phyloP scores from a whole-genome alignment of 208 protist species.

The Acanthamoeba healyi region DNA sequence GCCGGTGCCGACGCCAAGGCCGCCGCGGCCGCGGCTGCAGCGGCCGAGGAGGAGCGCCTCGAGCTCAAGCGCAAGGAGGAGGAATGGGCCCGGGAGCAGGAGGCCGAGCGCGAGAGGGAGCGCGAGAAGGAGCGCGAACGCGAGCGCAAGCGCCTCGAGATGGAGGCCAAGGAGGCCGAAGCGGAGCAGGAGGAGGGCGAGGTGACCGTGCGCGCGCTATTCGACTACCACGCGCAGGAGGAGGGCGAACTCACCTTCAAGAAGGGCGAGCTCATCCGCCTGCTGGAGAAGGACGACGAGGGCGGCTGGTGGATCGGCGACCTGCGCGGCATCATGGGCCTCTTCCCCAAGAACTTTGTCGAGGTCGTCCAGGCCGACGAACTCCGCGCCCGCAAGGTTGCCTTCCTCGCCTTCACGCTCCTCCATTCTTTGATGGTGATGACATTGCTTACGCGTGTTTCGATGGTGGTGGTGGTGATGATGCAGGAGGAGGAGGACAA shows the following conservation, averaged over 20 bases:
- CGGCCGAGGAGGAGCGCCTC: not conserved
- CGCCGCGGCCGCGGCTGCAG: not conserved
- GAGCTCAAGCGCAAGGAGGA: conserved; percentile 58
- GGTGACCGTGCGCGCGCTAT: conserved; percentile 46
- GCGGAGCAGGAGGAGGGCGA: not conserved
- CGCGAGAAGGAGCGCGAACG: not conserved
- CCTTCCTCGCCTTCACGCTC: not conserved
- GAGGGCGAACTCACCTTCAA: conserved; percentile 68
- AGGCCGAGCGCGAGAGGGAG: conserved; percentile 3
- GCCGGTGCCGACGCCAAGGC: not conserved
- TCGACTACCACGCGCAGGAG: conserved; percentile 73
- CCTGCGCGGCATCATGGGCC: conserved; percentile 30
- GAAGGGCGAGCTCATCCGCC: conserved; percentile 55
- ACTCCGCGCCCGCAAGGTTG: conserved; percentile 7
- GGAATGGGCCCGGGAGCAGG: conserved; percentile 36
- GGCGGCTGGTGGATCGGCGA: conserved; percentile 74
- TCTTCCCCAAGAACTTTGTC: conserved; percentile 74
- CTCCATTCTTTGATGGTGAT: not conserved
- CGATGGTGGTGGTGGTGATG: not conserved
- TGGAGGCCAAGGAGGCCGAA: conserved; percentile 25
- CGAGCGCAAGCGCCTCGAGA: conserved; percentile 45
- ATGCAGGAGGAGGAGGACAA: conserved; percentile 4
- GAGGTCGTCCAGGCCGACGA: not conserved
- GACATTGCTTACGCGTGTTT: not conserved
- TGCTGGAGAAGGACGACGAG: conserved; percentile 46